Base-by-base conservation (phyloP, 2,329 filamentous ascomycete species). In the Pseudopithomyces chartarum region DNA sequence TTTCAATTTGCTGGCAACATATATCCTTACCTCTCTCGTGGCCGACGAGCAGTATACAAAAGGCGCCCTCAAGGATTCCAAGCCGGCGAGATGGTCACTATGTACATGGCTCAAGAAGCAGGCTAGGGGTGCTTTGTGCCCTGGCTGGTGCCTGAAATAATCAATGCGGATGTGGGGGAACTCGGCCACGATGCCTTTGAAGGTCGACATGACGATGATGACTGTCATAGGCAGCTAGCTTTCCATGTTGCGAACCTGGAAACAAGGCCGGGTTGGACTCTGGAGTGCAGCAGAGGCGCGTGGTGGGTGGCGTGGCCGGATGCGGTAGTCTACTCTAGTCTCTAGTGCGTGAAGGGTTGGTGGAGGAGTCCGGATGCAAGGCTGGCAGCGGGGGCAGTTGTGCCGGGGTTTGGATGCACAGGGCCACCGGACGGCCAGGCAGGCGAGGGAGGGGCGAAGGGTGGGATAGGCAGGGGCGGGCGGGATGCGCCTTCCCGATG, bases 31-130 rank as follows among this genome's bases (percentile, higher is more conserved):
- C 73, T 92, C 89, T 61, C 85, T 85, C 0, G 93, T 97, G 0
- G 91, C 90, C 0, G 89, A 83, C 1, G 93, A 97, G 77, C 92
- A 97, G 75, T 97, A 97, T 19, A 98, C 86, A 68, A 97, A 97
- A 0, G 91, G 90, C 26, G 90, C 86, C 44, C 87, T 85, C 52
- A 93, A 82, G 12, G 82, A 85, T 65, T 96, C 92, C 1, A 97
- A 82, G 0, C 94, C 93, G 34, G 84, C 83, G 1, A 97, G 83
- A 75, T 97, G 94, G 67, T 97, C 93, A 61, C 90, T 96, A 71
- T 97, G 94, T 2, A 96, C 87, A 83, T 98, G 94, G 74, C 90
- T 96, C 23, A 98, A 81, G 70, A 98, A 97, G 73, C 90, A 95
- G 15, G 90, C 92, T 54, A 95, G 76, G 0, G 92, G 90, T 3